phyloP scores from a whole-genome alignment of 306 rosid genomes.

The Quercus engelmannii region DNA sequence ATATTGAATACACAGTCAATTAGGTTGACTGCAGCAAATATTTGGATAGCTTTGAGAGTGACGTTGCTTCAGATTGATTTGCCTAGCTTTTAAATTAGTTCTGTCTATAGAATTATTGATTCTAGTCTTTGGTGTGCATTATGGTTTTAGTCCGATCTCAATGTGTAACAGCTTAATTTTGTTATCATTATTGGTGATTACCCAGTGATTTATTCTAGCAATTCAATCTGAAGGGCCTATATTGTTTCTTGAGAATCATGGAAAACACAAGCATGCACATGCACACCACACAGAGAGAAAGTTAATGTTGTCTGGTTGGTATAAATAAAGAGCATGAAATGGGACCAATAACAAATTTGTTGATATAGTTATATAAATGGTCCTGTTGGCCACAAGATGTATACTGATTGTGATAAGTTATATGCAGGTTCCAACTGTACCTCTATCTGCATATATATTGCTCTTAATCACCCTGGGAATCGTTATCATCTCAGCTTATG shows the following conservation, averaged over 20 bases:
- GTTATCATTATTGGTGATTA: neutral
- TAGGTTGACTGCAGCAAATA: neutral
- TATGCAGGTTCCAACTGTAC: slow-evolving; percentile 43
- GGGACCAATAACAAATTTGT: neutral
- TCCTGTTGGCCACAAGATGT: neutral
- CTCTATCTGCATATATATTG: neutral
- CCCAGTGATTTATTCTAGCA: neutral
- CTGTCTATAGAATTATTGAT: neutral
- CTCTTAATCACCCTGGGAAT: no score
- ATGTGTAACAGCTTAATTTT: neutral
- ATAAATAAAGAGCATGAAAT: neutral
- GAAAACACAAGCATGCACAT: neutral
- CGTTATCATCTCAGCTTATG: neutral
- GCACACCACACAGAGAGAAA: no score
- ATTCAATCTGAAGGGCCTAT: neutral
- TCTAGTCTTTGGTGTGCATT: neutral
- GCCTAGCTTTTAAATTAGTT: neutral
- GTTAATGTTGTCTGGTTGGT: neutral
- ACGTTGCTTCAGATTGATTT: neutral
- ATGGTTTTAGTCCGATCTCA: neutral
- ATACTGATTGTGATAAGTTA: slow-evolving; percentile 12
- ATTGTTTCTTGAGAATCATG: neutral
- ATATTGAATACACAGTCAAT: neutral
- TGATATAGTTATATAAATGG: neutral
- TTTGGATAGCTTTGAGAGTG: neutral